These are phyloP conservation scores for Cokeromyces recurvatus DNA, from an alignment of 371 early-diverging fungal species.

Conservation along the genomic window DNA sequence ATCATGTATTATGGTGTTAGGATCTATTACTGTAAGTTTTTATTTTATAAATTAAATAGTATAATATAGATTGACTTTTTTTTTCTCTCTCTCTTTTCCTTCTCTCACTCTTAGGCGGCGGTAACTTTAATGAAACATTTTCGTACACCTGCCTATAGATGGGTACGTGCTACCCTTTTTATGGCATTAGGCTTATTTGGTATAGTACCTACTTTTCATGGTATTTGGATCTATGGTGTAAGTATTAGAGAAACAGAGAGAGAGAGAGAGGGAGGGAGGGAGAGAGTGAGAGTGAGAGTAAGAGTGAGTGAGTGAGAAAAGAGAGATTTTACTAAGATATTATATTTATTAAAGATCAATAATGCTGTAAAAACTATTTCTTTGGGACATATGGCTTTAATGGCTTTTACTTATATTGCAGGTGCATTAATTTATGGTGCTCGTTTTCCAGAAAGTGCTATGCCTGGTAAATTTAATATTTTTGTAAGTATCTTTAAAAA, in stretches of 20 bases:
- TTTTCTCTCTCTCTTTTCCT: not conserved
- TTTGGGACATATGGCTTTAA: slow-evolving; percentile 55
- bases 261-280: no score
- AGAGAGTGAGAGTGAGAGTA: no score
- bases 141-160: slow-evolving; percentile 72
- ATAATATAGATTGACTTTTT: not conserved
- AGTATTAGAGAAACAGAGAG: slow-evolving; percentile 12
- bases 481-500: slow-evolving; percentile 45
- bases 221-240: slow-evolving; percentile 68
- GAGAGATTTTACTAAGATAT: no score
- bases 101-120: slow-evolving; percentile 29
- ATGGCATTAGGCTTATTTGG: slow-evolving; percentile 75
- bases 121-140: slow-evolving; percentile 60
- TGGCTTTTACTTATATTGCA: slow-evolving; percentile 73
- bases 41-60: not conserved
- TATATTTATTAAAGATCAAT: no score
- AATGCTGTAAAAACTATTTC: slow-evolving; percentile 55
- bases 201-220: slow-evolving; percentile 74
- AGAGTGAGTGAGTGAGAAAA: no score
- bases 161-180: slow-evolving; percentile 77
- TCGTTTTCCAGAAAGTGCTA: slow-evolving; percentile 56
- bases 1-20: slow-evolving; percentile 55
- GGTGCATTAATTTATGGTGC: slow-evolving; percentile 84
- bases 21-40: slow-evolving; percentile 52
- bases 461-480: slow-evolving; percentile 56